Base-by-base conservation (phyloP, 2,329 filamentous ascomycete species). In the Colletotrichum endophyticum region DNA sequence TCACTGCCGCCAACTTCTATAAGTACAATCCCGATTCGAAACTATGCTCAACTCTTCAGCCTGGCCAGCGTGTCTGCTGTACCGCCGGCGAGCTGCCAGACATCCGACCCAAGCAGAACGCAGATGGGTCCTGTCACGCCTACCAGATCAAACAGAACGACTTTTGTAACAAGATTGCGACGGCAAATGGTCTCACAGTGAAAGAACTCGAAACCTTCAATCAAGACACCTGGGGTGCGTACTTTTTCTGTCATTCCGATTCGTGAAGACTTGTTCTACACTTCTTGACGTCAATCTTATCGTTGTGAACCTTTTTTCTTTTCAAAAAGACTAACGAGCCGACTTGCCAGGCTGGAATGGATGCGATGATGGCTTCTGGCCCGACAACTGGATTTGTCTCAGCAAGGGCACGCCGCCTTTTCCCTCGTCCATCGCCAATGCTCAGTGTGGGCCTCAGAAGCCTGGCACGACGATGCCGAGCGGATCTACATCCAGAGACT, bases 391-490 rank as follows among this genome's bases (percentile, higher is more conserved):
- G 30, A 85, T 88, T 6, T 89, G 88, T 73, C 78, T 88, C 0
- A 86, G 85, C 73, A 77, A 78, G 1, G 87, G 87, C 6, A 76
- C 72, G 2, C 82, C 86, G 8, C 86, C 87, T 0, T 83, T 89
- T 80, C 88, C 88, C 2, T 80, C 84, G 2, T 73, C 81, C 3
- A 77, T 87, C 3, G 32, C 80, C 1, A 84, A 85, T 63, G 85
- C 85, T 15, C 77, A 84, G 1, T 89, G 88, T 78, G 88, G 88
- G 3, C 88, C 88, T 3, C 82, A 85, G 68, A 81, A 83, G 1
- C 83, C 83, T 6, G 85, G 85, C 3, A 87, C 85, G 1, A 53
- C 75, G 6, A 66, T 78, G 15, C 83, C 85, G 13, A 59, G 44
- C 22, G 66, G 49, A 39, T 59, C 63, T 19, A 30, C 49, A 25